phyloP scores from a whole-genome alignment of 352 stramenopile species.

The Globisporangium irregulare region DNA sequence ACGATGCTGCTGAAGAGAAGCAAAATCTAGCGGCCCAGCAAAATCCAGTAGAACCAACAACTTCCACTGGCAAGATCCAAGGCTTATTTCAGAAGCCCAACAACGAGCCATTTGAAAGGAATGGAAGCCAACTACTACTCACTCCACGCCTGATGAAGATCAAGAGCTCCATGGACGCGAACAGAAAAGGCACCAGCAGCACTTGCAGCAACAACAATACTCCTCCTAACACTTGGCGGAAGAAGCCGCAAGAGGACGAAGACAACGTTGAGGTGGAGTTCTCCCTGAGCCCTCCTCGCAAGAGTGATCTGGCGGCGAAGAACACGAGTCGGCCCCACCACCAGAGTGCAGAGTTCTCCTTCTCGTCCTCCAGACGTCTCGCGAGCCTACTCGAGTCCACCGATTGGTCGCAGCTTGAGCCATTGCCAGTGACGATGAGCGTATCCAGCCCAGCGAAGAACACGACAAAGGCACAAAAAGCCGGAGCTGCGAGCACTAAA shows the following conservation, averaged over 20 bases:
- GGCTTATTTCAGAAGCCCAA: not conserved
- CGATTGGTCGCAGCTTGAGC: conserved; percentile 37
- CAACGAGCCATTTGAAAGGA: not conserved
- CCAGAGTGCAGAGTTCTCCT: conserved; percentile 13
- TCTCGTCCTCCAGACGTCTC: conserved; percentile 44
- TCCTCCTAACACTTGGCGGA: not conserved
- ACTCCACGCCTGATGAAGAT: not conserved
- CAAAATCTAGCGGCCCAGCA: not conserved
- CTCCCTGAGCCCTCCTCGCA: conserved; percentile 4
- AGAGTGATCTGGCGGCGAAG: not conserved
- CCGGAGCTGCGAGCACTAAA: not conserved
- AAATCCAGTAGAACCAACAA: not conserved
- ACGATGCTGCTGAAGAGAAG: not conserved
- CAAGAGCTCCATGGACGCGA: not conserved
- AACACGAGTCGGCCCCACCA: not conserved
- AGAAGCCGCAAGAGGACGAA: not conserved
- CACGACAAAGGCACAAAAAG: not conserved
- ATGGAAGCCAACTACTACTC: not conserved
- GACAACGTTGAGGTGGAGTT: conserved; percentile 1
- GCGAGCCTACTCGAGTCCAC: conserved; percentile 65
- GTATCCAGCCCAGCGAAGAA: not conserved
- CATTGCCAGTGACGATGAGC: not conserved
- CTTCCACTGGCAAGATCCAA: not conserved
- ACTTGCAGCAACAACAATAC: not conserved
- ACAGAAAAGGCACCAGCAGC: not conserved